phyloP scores from a whole-genome alignment of 2,329 filamentous ascomycete species.

The Alternaria arbusti region DNA sequence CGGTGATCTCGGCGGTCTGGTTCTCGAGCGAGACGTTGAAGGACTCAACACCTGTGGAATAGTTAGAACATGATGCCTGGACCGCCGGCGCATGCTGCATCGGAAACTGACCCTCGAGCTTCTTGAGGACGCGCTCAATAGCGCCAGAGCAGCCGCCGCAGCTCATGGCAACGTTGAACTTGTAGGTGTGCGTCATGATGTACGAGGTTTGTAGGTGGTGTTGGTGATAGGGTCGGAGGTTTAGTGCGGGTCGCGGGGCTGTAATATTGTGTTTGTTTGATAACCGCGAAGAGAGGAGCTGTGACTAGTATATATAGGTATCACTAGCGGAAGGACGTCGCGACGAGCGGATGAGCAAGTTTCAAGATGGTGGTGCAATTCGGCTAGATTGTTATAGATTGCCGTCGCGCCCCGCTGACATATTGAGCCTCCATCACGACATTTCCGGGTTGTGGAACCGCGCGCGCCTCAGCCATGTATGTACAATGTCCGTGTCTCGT shows the following conservation, averaged over 20 bases:
- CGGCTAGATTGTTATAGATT: conserved; percentile 43
- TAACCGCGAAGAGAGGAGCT: conserved; percentile 1
- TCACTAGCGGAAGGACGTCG: conserved; percentile 10
- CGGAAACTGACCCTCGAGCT: conserved; percentile 75
- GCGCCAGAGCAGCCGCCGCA: conserved; percentile 97
- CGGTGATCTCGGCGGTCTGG: conserved; percentile 80
- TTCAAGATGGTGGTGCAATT: conserved; percentile 43
- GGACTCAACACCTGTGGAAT: conserved; percentile 75
- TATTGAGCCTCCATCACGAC: conserved; percentile 24
- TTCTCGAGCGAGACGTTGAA: conserved; percentile 87
- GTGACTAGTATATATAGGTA: conserved; percentile 21
- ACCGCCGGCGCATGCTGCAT: neutral
- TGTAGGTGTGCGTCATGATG: conserved; percentile 83
- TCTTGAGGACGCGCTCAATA: conserved; percentile 88
- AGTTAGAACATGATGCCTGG: conserved; percentile 13
- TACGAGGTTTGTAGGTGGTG: conserved; percentile 5
- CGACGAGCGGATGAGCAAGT: conserved; percentile 36
- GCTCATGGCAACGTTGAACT: conserved; percentile 93
- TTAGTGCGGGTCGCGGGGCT: conserved; percentile 10
- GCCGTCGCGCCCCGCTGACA: conserved; percentile 36
- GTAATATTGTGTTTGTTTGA: conserved; percentile 2
- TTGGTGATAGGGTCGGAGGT: neutral
- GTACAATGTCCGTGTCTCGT: conserved; percentile 15
- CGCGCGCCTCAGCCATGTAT: conserved; percentile 30
- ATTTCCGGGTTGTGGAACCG: conserved; percentile 33